These are phyloP conservation scores for Neofusicoccum ribis DNA, from an alignment of 2,329 filamentous ascomycete genomes.

Conservation along the genomic window DNA sequence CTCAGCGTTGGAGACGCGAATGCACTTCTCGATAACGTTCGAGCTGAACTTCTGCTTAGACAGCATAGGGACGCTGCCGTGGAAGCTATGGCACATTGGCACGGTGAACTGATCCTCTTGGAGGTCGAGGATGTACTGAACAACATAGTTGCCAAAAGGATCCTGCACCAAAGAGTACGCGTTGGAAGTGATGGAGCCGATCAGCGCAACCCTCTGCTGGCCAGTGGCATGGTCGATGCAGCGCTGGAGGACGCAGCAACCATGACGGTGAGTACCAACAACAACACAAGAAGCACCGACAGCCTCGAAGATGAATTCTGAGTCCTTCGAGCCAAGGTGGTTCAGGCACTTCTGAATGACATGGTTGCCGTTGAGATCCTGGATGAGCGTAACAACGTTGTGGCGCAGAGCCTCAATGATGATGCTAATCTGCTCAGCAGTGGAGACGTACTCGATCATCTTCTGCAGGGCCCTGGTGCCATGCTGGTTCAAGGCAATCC, in stretches of 20 bases:
- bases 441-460: slow-evolving; percentile 98
- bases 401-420: slow-evolving; percentile 82
- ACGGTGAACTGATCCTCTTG: slow-evolving; percentile 86
- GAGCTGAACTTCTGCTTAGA: slow-evolving; percentile 99
- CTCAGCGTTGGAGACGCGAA: slow-evolving; percentile 75
- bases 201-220: slow-evolving; percentile 82
- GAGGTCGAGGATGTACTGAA: slow-evolving; percentile 96
- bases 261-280: slow-evolving; percentile 95
- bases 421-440: slow-evolving; percentile 75
- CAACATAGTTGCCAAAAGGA: slow-evolving; percentile 97
- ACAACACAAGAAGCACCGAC: slow-evolving; percentile 84
- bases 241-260: slow-evolving; percentile 95
- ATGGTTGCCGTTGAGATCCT: slow-evolving; percentile 97
- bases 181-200: slow-evolving; percentile 82
- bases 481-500: slow-evolving; percentile 94
- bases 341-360: slow-evolving; percentile 99
- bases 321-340: slow-evolving; percentile 79
- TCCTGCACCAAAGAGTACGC: slow-evolving; percentile 91
- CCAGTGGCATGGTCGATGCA: slow-evolving; percentile 97
- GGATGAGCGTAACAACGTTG: slow-evolving; percentile 89
- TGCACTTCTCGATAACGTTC: slow-evolving; percentile 91
- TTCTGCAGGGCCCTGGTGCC: slow-evolving; percentile 95
- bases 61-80: slow-evolving; percentile 66
- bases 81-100: slow-evolving; percentile 80
- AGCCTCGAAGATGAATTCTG: slow-evolving; percentile 95